Evolutionary conservation across 495 filamentous ascomycete genomes (phyloP).

Genomic region (Talaromyces thailandensis): DNA sequence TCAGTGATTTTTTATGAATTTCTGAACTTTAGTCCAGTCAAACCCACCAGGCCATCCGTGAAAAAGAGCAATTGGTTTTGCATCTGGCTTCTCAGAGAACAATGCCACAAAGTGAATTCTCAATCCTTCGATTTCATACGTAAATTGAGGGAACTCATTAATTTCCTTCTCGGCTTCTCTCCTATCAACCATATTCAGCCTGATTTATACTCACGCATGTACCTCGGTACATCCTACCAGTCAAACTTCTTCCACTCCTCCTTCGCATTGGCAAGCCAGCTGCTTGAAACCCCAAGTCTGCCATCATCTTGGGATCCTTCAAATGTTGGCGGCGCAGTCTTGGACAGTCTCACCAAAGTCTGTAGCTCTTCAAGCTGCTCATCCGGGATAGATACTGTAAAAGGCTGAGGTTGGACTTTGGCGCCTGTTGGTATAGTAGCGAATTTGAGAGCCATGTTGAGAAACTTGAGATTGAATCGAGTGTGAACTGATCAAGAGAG

Average conservation of each 20-base stretch:
- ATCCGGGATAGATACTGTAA: slow-evolving; percentile 35
- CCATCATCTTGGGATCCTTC: slow-evolving; percentile 31
- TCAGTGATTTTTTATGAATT: not conserved
- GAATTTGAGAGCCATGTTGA: slow-evolving; percentile 21
- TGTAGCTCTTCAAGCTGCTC: slow-evolving; percentile 36
- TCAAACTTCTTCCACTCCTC: slow-evolving; percentile 42
- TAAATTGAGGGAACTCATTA: slow-evolving; percentile 59
- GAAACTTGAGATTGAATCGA: not conserved
- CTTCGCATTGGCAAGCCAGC: slow-evolving; percentile 49
- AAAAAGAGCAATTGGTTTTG: slow-evolving; percentile 49
- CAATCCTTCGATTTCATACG: slow-evolving; percentile 35
- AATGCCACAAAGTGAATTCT: slow-evolving; percentile 54
- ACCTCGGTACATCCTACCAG: slow-evolving; percentile 22
- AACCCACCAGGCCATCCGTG: slow-evolving; percentile 53
- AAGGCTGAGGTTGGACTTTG: slow-evolving; percentile 20
- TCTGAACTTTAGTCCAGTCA: not conserved
- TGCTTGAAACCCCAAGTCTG: slow-evolving; percentile 43
- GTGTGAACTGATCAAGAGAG: not conserved
- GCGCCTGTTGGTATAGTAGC: slow-evolving; percentile 19
- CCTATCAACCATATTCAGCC: slow-evolving; percentile 13
- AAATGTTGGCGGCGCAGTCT: slow-evolving; percentile 40
- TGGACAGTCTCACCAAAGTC: slow-evolving; percentile 40
- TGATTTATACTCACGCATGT: not conserved
- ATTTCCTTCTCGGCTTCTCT: slow-evolving; percentile 43
- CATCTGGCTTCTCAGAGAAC: slow-evolving; percentile 49